Base-by-base conservation (phyloP, 2,329 filamentous ascomycete genomes). In the Tolypocladium ophioglossoides region DNA sequence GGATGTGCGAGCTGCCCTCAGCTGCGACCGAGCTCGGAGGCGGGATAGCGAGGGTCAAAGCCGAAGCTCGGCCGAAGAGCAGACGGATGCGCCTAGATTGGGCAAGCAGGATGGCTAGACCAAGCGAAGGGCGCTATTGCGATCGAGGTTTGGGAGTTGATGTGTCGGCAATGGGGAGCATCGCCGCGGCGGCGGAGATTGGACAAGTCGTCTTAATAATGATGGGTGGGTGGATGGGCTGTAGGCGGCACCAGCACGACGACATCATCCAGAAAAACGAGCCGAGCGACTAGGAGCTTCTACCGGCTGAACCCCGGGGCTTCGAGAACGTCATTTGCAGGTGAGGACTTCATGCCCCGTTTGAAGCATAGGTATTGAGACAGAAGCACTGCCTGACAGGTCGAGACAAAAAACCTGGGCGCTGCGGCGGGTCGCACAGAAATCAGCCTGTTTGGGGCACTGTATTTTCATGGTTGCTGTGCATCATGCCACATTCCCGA, bases 141-240 rank as follows among this genome's bases (percentile, higher is more conserved):
- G 32, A 55, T 49, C 41, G 38, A 47, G 41, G 38, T 50, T 35
- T 55, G 53, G 51, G 59, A 22, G 53, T 54, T 55, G 58, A 57
- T 35, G 52, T 35, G 55, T 56, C 58, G 58, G 58, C 62, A 66
- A 61, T 60, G 60, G 58, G 64, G 61, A 61, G 61, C 66, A 68
- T 69, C 61, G 64, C 64, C 64, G 64, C 59, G 59, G 60, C 60
- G 60, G 62, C 63, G 60, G 61, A 67, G 59, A 18, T 52, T 58
- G 62, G 64, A 61, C 66, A 64, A 66, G 63, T 16, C 27, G 44
- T 47, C 41, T 32, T 32, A 32, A 32, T 63, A 65, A 67, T 65
- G 58, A 59, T 57, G 56, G 48, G 57, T 58, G 57, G 47, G 48
- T 49, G 52, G 47, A 52, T 53, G 18, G 56, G 52, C 55, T 53